phyloP scores from a whole-genome alignment of 192 early-diverging fungal genomes.

The Umbelopsis sp. region DNA sequence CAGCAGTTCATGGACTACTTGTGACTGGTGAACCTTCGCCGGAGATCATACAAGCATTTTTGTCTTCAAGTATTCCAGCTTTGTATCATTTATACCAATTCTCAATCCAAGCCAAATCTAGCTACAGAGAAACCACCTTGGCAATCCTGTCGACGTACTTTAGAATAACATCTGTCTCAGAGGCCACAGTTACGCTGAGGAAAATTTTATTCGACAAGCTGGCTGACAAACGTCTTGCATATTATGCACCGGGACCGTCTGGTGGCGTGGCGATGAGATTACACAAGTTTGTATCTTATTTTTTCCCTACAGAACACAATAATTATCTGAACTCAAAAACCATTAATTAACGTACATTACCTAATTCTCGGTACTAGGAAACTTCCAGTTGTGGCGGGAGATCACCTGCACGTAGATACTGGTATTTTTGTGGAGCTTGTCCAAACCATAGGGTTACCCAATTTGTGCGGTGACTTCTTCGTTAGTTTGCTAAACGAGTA shows the following conservation, averaged over 20 bases:
- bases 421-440: constrained; percentile 71
- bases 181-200: constrained; percentile 42
- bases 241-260: constrained; percentile 55
- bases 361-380: neutral
- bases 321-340: constrained; percentile 9
- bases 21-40: constrained; percentile 64
- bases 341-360: neutral
- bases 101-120: constrained; percentile 42
- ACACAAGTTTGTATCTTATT: constrained; percentile 37
- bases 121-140: constrained; percentile 44
- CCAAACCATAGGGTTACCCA: constrained; percentile 51
- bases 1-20: constrained; percentile 56
- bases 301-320: neutral
- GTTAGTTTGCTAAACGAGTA: constrained; percentile 77
- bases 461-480: constrained; percentile 73
- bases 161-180: constrained; percentile 43
- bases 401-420: constrained; percentile 56
- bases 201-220: constrained; percentile 54
- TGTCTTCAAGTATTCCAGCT: constrained; percentile 52
- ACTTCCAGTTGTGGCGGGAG: constrained; percentile 28
- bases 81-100: constrained; percentile 63
- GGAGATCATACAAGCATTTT: constrained; percentile 55
- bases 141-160: constrained; percentile 55
- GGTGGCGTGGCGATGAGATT: constrained; percentile 55
- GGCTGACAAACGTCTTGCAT: constrained; percentile 47